Base-by-base conservation (phyloP, 805 yeast species). In the Saccharomyces paradoxus region DNA sequence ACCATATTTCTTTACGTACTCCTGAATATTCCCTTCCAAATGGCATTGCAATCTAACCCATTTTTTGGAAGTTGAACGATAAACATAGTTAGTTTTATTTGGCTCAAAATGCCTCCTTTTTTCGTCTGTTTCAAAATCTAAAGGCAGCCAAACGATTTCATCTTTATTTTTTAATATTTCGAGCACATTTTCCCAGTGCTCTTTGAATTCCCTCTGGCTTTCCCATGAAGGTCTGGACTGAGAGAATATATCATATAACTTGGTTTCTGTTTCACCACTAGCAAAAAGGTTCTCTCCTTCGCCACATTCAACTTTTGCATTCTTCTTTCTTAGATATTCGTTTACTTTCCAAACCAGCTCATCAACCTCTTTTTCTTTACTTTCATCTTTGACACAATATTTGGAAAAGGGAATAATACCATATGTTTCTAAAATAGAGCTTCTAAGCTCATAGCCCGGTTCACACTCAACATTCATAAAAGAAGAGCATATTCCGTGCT, bases 321-420 rank as follows among this genome's bases (percentile, higher is more conserved):
- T 82, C 58, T 83, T 78, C 22, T 78, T 73, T 56, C 89, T 77
- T 60, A 90, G 73, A 41, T 82, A 64, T 54, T 80, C 81, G 53
- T 83, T 71, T 1, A 87, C 81, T 57, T 81, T 82, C 51, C 81
- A 77, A n/a, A 82, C 76, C 74, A 88, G 77, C 48, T 80, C 78
- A 47, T 78, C 77, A 37, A 86, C 75, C 60, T 83, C 79, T 60
- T 85, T 83, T 41, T 84, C 83, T 65, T 80, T 82, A 58, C 79
- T 79, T 24, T 81, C 79, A 66, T 91, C 96, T 24, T 84, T 83
- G 21, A 83, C 75, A 73, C 97, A 91, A 41, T 68, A 68, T 10
- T 84, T 86, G 49, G 81, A 68, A 2, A 83, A 61, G 14, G 92
- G 87, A 21, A 87, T 71, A 8, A 80, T 53, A 2, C 87, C 84